Percentiles rank a stretch among this genome's conserved stretches.
phyloP scores from a whole-genome alignment of 192 early-diverging fungal species.

The Gonapodya prolifera region DNA sequence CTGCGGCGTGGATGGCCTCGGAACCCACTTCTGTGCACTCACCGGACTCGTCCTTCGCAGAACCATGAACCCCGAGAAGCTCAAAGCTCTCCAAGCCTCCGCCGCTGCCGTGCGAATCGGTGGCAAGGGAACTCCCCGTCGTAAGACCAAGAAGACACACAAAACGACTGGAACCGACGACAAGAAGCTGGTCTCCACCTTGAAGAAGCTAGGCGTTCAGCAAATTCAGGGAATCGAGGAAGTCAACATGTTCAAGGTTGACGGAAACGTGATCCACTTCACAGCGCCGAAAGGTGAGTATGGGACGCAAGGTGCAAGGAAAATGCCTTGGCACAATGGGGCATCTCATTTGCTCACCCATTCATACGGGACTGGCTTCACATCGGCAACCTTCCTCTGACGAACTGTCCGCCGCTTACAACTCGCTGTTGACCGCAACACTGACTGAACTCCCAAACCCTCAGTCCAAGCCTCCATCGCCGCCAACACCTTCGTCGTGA shows the following conservation, averaged over 20 bases:
- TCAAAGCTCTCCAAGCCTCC: constrained; percentile 82
- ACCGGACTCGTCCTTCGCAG: too few species aligned
- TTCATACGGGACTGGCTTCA: too few species aligned
- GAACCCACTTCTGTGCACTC: too few species aligned
- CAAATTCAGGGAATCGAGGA: constrained; percentile 79
- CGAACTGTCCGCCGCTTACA: too few species aligned
- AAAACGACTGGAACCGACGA: constrained; percentile 74
- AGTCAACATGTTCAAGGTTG: constrained; percentile 97
- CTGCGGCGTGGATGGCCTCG: too few species aligned
- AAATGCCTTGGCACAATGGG: too few species aligned
- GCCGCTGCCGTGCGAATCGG: constrained; percentile 72
- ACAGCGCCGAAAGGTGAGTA: constrained; percentile 64
- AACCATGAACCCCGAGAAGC: constrained; percentile 75
- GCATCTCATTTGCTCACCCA: too few species aligned
- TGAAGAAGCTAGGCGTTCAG: constrained; percentile 87
- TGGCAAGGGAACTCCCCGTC: constrained; percentile 87
- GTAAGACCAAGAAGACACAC: constrained; percentile 69
- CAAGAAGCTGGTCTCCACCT: constrained; percentile 80
- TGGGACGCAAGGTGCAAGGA: too few species aligned
- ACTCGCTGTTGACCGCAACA: too few species aligned
- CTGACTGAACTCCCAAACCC: too few species aligned
- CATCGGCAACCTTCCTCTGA: too few species aligned
- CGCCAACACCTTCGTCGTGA: constrained; percentile 92
- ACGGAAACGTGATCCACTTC: constrained; percentile 90
- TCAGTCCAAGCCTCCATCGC: constrained; percentile 63